Evolutionary conservation across 2,329 filamentous ascomycete species (phyloP).

Genomic region (Coleophoma cylindrospora): DNA sequence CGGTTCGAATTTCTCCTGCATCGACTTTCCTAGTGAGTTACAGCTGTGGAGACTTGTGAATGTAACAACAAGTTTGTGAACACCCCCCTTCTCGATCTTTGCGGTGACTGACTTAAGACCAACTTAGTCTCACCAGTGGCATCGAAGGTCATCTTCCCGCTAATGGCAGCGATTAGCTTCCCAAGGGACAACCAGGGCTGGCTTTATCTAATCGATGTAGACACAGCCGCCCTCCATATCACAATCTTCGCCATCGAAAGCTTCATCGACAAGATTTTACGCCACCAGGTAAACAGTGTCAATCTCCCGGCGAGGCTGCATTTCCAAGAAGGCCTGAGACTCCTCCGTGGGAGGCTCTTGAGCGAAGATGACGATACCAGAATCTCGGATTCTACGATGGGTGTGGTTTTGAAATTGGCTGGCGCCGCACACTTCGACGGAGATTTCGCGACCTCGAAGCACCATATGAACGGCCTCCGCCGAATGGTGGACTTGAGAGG

Average conservation of each 20-base stretch:
- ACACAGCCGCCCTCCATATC: slow-evolving; percentile 1
- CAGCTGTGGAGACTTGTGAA: too few species aligned
- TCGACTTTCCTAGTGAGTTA: too few species aligned
- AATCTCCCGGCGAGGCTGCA: slow-evolving; percentile 18
- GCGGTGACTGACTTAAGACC: too few species aligned
- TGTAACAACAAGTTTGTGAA: too few species aligned
- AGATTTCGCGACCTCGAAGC: slow-evolving; percentile 22
- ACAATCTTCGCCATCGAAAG: slow-evolving; percentile 26
- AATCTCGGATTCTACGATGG: slow-evolving; percentile 28
- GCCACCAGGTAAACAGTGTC: slow-evolving; percentile 3
- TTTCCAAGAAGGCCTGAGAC: slow-evolving; percentile 20
- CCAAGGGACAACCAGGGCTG: too few species aligned
- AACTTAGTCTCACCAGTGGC: too few species aligned
- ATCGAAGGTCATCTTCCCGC: too few species aligned
- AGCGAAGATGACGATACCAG: slow-evolving; percentile 12
- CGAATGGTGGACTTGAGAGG: slow-evolving; percentile 32
- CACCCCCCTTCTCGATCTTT: too few species aligned
- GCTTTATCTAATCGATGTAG: too few species aligned
- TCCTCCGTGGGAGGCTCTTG: slow-evolving; percentile 26
- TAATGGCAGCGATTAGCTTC: too few species aligned
- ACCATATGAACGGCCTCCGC: slow-evolving; percentile 31
- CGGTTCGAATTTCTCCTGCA: too few species aligned
- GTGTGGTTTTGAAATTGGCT: slow-evolving; percentile 28
- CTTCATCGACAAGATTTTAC: slow-evolving; percentile 23
- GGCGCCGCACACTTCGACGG: slow-evolving; percentile 24